Evolutionary conservation across 139 green algal species (phyloP).

Genomic region (Auxenochlorella pyrenoidosa): DNA sequence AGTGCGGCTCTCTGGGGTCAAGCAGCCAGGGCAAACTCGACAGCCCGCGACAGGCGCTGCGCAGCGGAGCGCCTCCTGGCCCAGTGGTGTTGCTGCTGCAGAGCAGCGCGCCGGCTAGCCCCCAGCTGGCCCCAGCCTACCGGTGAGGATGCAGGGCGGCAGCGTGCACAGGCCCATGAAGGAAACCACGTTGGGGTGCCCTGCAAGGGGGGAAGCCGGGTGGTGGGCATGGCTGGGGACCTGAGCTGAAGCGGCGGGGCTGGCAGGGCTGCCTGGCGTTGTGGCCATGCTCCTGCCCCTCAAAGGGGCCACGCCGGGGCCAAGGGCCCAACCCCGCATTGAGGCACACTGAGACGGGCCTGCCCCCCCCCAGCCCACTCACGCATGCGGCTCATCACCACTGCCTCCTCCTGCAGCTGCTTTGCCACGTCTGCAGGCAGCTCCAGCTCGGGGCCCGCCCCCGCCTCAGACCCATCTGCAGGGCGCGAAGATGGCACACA

Average conservation of each 20-base stretch:
- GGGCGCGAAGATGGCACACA: not conserved
- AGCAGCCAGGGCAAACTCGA: no score
- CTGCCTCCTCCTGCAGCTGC: constrained; percentile 11
- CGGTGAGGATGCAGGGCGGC: constrained; percentile 15
- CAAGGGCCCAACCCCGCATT: no score
- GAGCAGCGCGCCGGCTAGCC: no score
- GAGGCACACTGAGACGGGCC: no score
- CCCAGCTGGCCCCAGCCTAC: not conserved
- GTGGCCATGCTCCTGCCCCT: no score
- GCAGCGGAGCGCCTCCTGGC: no score
- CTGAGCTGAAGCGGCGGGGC: no score
- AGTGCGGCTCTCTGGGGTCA: no score
- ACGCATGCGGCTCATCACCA: constrained; percentile 24
- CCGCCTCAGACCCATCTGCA: not conserved
- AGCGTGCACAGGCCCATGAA: constrained; percentile 15
- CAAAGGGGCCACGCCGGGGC: no score
- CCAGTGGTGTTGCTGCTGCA: no score
- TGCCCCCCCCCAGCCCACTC: not conserved
- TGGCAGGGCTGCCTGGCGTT: no score
- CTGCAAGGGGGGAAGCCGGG: not conserved
- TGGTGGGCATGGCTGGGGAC: not conserved
- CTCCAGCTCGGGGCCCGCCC: not conserved
- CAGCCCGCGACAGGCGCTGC: not conserved
- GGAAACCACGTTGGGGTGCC: not conserved
- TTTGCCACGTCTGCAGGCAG: not conserved